These are phyloP conservation scores for Fusarium aywerte DNA, from an alignment of 2,329 filamentous ascomycete species.

Conservation along the genomic window DNA sequence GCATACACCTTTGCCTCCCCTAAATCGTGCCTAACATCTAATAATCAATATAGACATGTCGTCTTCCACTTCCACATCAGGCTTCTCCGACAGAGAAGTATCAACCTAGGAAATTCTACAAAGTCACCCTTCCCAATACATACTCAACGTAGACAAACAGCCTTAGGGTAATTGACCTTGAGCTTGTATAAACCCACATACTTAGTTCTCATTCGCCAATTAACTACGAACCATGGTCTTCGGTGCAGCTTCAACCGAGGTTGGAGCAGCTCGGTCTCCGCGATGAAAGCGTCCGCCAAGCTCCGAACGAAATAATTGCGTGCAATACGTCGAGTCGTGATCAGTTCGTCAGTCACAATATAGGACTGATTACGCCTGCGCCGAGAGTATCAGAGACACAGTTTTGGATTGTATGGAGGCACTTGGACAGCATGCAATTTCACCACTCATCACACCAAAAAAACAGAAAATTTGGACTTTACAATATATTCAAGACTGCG, in stretches of 20 bases:
- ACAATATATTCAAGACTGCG: constrained; percentile 44
- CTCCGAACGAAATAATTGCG: background rate
- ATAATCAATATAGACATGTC: no score
- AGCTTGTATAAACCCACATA: background rate
- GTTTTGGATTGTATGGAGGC: no score
- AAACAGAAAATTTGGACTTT: constrained; percentile 18
- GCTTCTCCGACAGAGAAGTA: no score
- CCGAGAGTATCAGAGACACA: background rate
- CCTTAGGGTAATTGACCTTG: no score
- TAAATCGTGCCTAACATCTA: no score
- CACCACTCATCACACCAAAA: background rate
- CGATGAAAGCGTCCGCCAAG: constrained; percentile 2
- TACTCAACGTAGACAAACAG: no score
- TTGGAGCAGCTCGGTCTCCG: constrained; percentile 18
- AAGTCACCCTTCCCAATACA: no score
- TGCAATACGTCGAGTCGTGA: background rate
- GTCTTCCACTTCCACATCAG: no score
- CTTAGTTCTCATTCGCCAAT: constrained; percentile 14
- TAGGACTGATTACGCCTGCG: background rate
- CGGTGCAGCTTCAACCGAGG: constrained; percentile 28
- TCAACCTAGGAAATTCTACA: no score
- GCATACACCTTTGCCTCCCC: no score
- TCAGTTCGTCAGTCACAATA: background rate
- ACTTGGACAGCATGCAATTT: background rate
- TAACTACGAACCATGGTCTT: background rate